Conservation (phyloP, 2,329 filamentous ascomycete species). For the Aureobasidium sp. region DNA sequence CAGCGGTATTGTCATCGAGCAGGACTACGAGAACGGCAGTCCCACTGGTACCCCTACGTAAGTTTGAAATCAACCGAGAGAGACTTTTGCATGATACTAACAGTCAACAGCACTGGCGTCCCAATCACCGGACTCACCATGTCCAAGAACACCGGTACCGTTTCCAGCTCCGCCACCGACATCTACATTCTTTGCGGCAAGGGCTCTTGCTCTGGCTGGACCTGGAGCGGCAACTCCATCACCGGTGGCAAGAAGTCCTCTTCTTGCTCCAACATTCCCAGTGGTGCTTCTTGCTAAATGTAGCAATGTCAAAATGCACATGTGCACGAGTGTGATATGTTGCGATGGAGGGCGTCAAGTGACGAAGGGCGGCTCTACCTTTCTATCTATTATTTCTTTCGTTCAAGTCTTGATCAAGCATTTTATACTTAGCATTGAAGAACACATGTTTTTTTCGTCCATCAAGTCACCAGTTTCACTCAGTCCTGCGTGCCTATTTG, state of each 20-base stretch:
- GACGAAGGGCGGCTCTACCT: background rate
- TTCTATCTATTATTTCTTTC: background rate
- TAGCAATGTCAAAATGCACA: background rate
- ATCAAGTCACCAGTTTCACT: background rate
- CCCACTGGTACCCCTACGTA: slow-evolving; percentile 39
- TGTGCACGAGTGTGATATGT: background rate
- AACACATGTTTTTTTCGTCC: background rate
- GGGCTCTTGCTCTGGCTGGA: slow-evolving; percentile 48
- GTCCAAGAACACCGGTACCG: slow-evolving; percentile 39
- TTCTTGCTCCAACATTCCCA: slow-evolving; percentile 37
- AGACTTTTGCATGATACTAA: no score
- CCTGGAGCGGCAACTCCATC: slow-evolving; percentile 43
- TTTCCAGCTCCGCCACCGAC: slow-evolving; percentile 32
- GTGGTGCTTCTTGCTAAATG: slow-evolving; percentile 6
- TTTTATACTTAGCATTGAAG: background rate
- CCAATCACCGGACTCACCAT: slow-evolving; percentile 46
- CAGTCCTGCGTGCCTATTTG: background rate
- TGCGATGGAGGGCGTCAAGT: background rate
- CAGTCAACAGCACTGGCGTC: slow-evolving; percentile 22
- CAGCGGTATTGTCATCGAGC: slow-evolving; percentile 36
- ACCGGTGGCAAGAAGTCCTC: slow-evolving; percentile 45
- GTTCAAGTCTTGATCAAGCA: slow-evolving; percentile 4
- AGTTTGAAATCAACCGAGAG: background rate
- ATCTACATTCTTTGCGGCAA: slow-evolving; percentile 46
- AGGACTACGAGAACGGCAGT: slow-evolving; percentile 50